These are phyloP conservation scores for Obelidium mucronatum DNA, from an alignment of 192 early-diverging fungal species.

Conservation along the genomic window DNA sequence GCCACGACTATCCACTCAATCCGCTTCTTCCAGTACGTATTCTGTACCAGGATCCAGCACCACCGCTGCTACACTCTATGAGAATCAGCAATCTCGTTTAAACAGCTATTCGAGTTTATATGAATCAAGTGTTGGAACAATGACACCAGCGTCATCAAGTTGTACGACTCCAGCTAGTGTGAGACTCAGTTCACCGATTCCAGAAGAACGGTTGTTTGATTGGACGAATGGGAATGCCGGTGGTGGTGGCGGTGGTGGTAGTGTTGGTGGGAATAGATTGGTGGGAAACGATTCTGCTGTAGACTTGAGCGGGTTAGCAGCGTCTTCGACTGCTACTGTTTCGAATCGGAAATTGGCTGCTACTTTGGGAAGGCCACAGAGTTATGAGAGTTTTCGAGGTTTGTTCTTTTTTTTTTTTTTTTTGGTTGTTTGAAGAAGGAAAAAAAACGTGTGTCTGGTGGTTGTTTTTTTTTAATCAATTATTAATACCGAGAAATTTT, in stretches of 20 bases:
- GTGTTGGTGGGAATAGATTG: background rate
- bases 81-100: background rate
- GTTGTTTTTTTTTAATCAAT: background rate
- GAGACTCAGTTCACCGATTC: background rate
- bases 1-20: background rate
- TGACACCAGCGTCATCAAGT: background rate
- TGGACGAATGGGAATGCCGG: too few species aligned
- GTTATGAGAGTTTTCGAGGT: conserved; percentile 7
- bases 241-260: background rate
- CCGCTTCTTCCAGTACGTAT: background rate
- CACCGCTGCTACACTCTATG: background rate
- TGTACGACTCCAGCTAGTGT: background rate
- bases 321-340: background rate
- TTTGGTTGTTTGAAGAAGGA: background rate
- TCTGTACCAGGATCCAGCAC: background rate
- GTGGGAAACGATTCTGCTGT: background rate
- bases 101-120: background rate
- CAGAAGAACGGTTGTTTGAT: background rate
- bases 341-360: background rate
- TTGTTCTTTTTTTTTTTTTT: background rate
- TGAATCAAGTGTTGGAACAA: background rate
- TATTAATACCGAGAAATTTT: background rate
- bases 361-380: background rate
- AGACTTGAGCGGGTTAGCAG: too few species aligned
- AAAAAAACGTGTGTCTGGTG: background rate